These are phyloP conservation scores for Paramecium sonneborni DNA, from an alignment of 73 alveolate species.

Conservation along the genomic window DNA sequence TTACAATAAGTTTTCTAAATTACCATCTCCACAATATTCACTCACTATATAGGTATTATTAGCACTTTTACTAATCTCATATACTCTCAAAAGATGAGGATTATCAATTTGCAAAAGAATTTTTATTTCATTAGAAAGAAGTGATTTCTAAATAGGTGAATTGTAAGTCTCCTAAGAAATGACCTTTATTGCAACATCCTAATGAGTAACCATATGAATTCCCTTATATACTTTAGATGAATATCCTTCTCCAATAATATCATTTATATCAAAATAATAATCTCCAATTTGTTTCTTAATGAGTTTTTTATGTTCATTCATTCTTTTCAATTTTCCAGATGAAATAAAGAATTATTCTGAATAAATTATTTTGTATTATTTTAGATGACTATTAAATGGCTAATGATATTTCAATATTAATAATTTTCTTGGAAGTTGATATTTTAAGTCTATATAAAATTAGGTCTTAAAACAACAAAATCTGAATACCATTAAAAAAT, in stretches of 20 bases:
- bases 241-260: slow-evolving; percentile 41
- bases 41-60: slow-evolving; percentile 30
- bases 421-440: background rate
- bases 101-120: background rate
- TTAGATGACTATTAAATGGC: background rate
- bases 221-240: slow-evolving; percentile 49
- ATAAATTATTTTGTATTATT: background rate
- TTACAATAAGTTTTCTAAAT: slow-evolving; percentile 5
- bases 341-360: background rate
- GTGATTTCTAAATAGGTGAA: slow-evolving; percentile 14
- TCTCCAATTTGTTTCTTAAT: slow-evolving; percentile 32
- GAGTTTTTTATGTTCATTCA: background rate
- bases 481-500: too few relatives aligned
- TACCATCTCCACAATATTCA: slow-evolving; percentile 16
- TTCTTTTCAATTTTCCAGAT: background rate
- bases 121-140: slow-evolving; percentile 25
- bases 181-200: slow-evolving; percentile 19
- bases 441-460: too few relatives aligned
- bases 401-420: background rate
- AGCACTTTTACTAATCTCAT: background rate
- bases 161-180: background rate
- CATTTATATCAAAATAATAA: background rate
- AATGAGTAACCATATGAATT: background rate
- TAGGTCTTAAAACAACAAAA: too few relatives aligned
- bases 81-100: background rate